These are phyloP conservation scores for Schwanniomyces polymorphus DNA, from an alignment of 805 yeast genomes.

Conservation along the genomic window DNA sequence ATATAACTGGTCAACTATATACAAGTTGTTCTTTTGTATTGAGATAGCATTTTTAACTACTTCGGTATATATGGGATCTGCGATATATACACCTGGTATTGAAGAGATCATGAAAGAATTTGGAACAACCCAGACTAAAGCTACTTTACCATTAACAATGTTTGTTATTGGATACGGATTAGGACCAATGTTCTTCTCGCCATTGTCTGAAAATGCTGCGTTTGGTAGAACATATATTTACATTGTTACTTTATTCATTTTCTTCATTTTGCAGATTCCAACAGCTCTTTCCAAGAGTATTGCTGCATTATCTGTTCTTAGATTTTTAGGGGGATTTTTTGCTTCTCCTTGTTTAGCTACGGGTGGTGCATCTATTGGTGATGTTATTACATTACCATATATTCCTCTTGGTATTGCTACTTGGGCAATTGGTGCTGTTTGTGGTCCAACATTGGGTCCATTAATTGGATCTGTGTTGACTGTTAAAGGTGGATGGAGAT, in stretches of 20 bases:
- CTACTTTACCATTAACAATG: conserved; percentile 38
- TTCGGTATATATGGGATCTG: conserved; percentile 52
- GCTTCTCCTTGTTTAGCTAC: conserved; percentile 54
- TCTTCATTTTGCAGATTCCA: conserved; percentile 50
- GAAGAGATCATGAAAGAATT: conserved; percentile 42
- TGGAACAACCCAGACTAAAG: conserved; percentile 39
- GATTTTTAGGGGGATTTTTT: conserved; percentile 54
- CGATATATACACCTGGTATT: conserved; percentile 52
- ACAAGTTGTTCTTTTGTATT: conserved; percentile 32
- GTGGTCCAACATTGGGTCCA: conserved; percentile 48
- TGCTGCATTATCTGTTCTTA: conserved; percentile 46
- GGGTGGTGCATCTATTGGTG: conserved; percentile 56
- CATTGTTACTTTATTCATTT: conserved; percentile 42
- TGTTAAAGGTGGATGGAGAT: conserved; percentile 47
- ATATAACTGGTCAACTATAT: conserved; percentile 45
- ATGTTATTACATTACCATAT: conserved; percentile 38
- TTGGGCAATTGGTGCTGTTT: conserved; percentile 51
- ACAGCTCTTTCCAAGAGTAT: conserved; percentile 46
- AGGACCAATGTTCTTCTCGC: conserved; percentile 56
- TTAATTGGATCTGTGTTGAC: conserved; percentile 49
- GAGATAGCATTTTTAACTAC: conserved; percentile 44
- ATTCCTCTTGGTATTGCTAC: conserved; percentile 43
- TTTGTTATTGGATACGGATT: conserved; percentile 58
- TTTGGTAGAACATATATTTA: conserved; percentile 51
- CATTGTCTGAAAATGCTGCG: conserved; percentile 50